Percentiles rank a stretch among this genome's conserved stretches.
phyloP scores from a whole-genome alignment of 202 grass and related monocot species.

The Alloteropsis angusta region DNA sequence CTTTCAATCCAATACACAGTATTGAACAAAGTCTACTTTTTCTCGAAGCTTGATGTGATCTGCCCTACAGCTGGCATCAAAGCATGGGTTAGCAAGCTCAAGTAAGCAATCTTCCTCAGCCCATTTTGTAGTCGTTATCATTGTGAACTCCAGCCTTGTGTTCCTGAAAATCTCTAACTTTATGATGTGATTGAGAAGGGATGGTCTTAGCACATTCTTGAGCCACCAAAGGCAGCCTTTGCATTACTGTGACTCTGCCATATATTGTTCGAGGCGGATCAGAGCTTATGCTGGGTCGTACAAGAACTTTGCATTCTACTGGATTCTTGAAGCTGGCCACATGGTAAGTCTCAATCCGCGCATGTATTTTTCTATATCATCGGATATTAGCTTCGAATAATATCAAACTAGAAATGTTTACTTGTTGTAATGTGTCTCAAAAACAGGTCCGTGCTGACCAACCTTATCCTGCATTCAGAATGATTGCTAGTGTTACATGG shows the following conservation, averaged over 20 bases:
- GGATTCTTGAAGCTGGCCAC: slow-evolving; percentile 47
- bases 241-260: slow-evolving; percentile 14
- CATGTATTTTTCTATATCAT: neutral
- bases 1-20: too few species aligned
- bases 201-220: slow-evolving; percentile 31
- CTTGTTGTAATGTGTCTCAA: neutral
- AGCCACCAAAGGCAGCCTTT: slow-evolving; percentile 18
- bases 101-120: too few species aligned
- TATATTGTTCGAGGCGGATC: neutral
- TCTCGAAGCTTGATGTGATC: too few species aligned
- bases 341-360: slow-evolving; percentile 26
- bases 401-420: neutral
- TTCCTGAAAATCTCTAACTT: too few species aligned
- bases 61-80: too few species aligned
- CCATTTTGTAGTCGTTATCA: too few species aligned
- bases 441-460: neutral
- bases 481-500: neutral
- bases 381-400: neutral
- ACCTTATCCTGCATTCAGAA: neutral
- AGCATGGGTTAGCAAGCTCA: too few species aligned
- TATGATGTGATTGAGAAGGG: neutral
- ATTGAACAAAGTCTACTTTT: too few species aligned
- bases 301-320: slow-evolving; percentile 46
- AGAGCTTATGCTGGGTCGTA: slow-evolving; percentile 35
- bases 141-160: too few species aligned